phyloP scores from a whole-genome alignment of 2,329 filamentous ascomycete genomes.

The Volutella citrinella region DNA sequence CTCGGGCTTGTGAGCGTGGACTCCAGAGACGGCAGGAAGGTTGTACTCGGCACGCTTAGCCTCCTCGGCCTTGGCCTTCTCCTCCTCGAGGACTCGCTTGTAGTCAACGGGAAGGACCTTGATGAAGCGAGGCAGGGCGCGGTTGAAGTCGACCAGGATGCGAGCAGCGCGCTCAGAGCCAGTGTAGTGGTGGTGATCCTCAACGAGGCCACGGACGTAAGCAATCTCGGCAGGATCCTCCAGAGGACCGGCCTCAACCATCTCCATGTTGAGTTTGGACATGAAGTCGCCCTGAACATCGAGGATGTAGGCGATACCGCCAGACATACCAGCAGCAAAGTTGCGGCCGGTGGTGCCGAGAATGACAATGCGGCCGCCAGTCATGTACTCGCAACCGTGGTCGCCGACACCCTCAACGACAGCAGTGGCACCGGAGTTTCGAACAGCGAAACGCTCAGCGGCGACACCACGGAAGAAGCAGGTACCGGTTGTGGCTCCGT shows the following conservation, averaged over 20 bases:
- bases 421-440: constrained; percentile 94
- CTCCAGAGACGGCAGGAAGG: constrained; percentile 71
- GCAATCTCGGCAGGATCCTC: constrained; percentile 87
- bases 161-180: constrained; percentile 92
- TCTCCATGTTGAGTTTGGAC: constrained; percentile 93
- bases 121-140: constrained; percentile 84
- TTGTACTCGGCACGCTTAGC: constrained; percentile 82
- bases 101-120: constrained; percentile 95
- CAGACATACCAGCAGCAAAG: constrained; percentile 98
- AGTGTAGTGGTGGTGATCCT: constrained; percentile 97
- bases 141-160: constrained; percentile 91
- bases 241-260: constrained; percentile 86
- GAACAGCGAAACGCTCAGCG: constrained; percentile 92
- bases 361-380: constrained; percentile 84
- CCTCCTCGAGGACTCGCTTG: constrained; percentile 86
- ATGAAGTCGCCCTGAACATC: constrained; percentile 88
- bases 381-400: constrained; percentile 99
- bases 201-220: constrained; percentile 84
- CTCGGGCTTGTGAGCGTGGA: constrained; percentile 58
- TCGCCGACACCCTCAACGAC: constrained; percentile 96
- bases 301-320: constrained; percentile 92
- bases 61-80: constrained; percentile 80
- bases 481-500: constrained; percentile 85
- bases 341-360: constrained; percentile 90
- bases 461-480: constrained; percentile 98